phyloP scores from a whole-genome alignment of 228 moss, liverwort and hornwort species.

The Sphagnum fallax region DNA sequence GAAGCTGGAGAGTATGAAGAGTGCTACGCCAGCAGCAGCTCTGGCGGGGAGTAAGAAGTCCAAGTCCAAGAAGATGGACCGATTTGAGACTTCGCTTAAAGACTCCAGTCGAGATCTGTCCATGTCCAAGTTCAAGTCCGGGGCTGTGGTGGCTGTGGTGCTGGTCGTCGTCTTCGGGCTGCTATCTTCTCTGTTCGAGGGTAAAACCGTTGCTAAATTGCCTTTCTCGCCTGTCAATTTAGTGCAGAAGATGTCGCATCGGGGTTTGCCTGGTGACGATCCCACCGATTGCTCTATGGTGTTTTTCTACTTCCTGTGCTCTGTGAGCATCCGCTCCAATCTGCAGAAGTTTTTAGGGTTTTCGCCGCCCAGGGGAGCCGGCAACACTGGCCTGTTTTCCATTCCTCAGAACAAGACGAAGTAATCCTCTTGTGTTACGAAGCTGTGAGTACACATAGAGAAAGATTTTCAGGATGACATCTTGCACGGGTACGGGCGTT shows the following conservation, averaged over 20 bases:
- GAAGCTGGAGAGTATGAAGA: constrained; percentile 95
- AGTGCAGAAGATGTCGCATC: constrained; percentile 90
- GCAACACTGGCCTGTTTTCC: constrained; percentile 60
- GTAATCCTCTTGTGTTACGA: constrained; percentile 5
- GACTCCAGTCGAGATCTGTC: constrained; percentile 85
- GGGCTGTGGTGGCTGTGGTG: constrained; percentile 89
- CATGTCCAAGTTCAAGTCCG: constrained; percentile 97
- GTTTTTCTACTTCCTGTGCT: constrained; percentile 88
- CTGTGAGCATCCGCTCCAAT: constrained; percentile 84
- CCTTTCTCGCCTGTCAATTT: constrained; percentile 70
- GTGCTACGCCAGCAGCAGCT: constrained; percentile 22
- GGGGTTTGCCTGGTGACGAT: constrained; percentile 85
- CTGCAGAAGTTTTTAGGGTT: constrained; percentile 94
- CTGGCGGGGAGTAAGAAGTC: constrained; percentile 55
- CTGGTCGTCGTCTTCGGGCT: constrained; percentile 93
- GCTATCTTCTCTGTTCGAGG: constrained; percentile 75
- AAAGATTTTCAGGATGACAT: too few species aligned
- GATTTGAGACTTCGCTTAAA: constrained; percentile 86
- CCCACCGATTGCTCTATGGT: constrained; percentile 97
- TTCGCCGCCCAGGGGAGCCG: constrained; percentile 78
- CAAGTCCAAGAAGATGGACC: constrained; percentile 94
- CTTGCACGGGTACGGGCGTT: too few species aligned
- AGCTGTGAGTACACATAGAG: too few species aligned
- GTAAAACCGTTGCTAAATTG: constrained; percentile 82
- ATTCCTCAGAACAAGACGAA: constrained; percentile 75